Conservation (phyloP, 371 early-diverging fungal species). For the Mortierella sp. region DNA sequence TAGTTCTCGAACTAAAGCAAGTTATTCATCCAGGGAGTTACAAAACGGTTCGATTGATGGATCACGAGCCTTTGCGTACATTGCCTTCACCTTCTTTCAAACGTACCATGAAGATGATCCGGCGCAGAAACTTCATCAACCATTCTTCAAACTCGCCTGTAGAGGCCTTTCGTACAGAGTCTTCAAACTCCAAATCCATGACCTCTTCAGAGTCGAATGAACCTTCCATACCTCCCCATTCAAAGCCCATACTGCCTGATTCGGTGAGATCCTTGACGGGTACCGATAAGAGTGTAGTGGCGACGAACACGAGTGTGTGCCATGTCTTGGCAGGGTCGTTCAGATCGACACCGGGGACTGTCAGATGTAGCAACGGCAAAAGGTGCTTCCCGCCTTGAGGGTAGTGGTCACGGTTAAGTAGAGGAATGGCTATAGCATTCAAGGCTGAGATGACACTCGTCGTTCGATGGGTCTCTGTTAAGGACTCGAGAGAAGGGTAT, state of each 20-base stretch:
- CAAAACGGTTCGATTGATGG: too few relatives aligned
- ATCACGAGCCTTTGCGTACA: too few relatives aligned
- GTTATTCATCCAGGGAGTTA: background rate
- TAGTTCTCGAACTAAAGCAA: conserved; percentile 76
- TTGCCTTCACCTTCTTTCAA: too few relatives aligned
- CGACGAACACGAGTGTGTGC: conserved; percentile 80
- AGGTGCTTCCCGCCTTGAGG: conserved; percentile 89
- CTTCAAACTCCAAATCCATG: conserved; percentile 66
- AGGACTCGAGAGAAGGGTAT: conserved; percentile 86
- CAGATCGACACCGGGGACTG: conserved; percentile 90
- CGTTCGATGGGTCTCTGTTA: conserved; percentile 92
- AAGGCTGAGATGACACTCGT: conserved; percentile 81
- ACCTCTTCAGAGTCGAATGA: conserved; percentile 57
- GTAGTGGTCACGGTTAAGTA: conserved; percentile 77
- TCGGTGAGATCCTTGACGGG: conserved; percentile 72
- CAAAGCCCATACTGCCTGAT: conserved; percentile 43
- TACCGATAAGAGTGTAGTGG: conserved; percentile 67
- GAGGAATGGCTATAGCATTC: conserved; percentile 70
- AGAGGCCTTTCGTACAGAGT: conserved; percentile 67
- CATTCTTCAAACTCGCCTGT: conserved; percentile 89
- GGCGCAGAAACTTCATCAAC: conserved; percentile 84
- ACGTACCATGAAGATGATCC: conserved; percentile 77
- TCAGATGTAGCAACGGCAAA: conserved; percentile 75
- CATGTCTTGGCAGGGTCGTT: conserved; percentile 89
- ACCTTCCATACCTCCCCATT: conserved; percentile 60